Percentiles rank a stretch among this genome's conserved stretches.
These are phyloP conservation scores for Candolleomyces eurysporus DNA, from an alignment of 768 basidiomycete species.

Conservation along the genomic window DNA sequence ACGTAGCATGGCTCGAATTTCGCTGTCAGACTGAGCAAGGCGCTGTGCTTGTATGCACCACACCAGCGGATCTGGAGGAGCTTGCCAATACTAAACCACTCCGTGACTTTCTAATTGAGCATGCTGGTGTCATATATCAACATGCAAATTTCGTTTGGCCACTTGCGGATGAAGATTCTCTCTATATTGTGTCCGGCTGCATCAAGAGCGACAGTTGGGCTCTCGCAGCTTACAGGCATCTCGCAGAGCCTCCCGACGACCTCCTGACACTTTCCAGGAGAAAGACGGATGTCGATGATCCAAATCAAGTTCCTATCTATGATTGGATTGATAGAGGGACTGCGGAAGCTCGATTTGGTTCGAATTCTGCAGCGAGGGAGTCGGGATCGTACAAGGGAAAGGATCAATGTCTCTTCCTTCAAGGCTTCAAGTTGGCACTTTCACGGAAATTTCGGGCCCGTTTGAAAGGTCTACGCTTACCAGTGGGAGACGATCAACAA, in stretches of 20 bases:
- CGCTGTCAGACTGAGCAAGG: no score
- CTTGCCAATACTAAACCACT: no score
- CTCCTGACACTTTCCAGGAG: not conserved
- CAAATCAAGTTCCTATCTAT: no score
- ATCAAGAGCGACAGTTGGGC: not conserved
- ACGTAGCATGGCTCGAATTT: no score
- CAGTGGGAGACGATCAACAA: not conserved
- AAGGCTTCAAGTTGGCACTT: not conserved
- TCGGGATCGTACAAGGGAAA: not conserved
- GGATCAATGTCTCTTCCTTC: not conserved
- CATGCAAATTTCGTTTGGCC: not conserved
- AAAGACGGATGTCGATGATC: no score
- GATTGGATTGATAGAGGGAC: no score
- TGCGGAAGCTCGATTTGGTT: no score
- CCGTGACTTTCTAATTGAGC: not conserved
- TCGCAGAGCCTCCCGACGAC: not conserved
- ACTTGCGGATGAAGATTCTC: not conserved
- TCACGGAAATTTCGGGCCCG: not conserved
- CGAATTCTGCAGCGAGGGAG: no score
- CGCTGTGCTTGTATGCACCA: no score
- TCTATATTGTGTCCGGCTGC: not conserved
- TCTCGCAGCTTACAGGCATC: not conserved
- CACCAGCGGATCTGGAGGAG: no score
- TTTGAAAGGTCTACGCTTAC: not conserved
- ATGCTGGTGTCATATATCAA: not conserved